Evolutionary conservation across 495 filamentous ascomycete genomes (phyloP).

Genomic region (Podospora fimiseda): DNA sequence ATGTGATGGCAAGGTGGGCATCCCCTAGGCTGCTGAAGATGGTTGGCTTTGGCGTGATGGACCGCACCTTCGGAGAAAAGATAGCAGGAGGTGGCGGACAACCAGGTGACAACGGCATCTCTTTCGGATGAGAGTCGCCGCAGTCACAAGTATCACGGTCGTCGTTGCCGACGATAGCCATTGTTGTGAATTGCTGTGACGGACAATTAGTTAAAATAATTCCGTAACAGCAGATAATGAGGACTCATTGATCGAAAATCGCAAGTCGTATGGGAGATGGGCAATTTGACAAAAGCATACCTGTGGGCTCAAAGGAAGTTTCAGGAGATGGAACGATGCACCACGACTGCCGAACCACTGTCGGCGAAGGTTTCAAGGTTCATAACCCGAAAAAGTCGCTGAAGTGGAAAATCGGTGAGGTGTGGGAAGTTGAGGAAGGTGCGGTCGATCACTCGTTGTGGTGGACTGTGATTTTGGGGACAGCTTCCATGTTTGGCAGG

Average conservation of each 20-base stretch:
- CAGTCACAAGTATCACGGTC: neutral
- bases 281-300: neutral
- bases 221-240: neutral
- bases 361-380: neutral
- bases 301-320: neutral
- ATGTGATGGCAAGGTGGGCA: conserved; percentile 25
- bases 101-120: too few species aligned
- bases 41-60: conserved; percentile 16
- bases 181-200: neutral
- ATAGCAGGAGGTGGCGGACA: neutral
- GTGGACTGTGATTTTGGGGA: too few species aligned
- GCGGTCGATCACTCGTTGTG: too few species aligned
- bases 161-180: conserved; percentile 11
- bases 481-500: too few species aligned
- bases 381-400: neutral
- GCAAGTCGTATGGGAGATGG: neutral
- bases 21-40: conserved; percentile 22
- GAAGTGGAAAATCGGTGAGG: too few species aligned
- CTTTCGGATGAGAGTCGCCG: neutral
- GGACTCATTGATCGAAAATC: neutral
- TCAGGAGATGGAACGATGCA: neutral
- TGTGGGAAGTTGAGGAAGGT: neutral
- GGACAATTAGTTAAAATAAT: neutral
- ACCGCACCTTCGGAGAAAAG: neutral
- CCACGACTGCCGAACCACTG: neutral